phyloP scores from a whole-genome alignment of 108 stramenopile genomes.

The Cyclostephanos invisitatus region DNA sequence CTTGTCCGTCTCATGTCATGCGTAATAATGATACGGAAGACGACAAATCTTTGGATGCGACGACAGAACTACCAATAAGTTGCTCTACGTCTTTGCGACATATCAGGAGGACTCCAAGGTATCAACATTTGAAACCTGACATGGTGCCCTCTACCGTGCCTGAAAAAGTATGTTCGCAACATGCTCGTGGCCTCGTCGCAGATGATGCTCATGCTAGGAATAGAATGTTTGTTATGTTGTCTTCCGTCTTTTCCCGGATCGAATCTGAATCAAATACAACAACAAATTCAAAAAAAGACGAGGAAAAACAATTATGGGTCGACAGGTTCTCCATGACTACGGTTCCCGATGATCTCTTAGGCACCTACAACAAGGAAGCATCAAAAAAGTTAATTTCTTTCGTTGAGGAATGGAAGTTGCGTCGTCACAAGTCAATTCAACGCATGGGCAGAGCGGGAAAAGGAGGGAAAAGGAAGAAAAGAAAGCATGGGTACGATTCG shows the following conservation, averaged over 20 bases:
- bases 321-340: constrained; percentile 44
- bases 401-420: constrained; percentile 64
- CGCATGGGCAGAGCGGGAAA: constrained; percentile 45
- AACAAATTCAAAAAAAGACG: not conserved
- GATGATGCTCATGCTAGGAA: constrained; percentile 6
- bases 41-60: constrained; percentile 4
- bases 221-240: not conserved
- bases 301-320: constrained; percentile 45
- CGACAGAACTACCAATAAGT: not conserved
- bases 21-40: not conserved
- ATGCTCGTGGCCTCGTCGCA: constrained; percentile 3
- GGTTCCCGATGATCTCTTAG: constrained; percentile 49
- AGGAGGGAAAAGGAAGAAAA: constrained; percentile 29
- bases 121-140: constrained; percentile 17
- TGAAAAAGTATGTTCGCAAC: not conserved
- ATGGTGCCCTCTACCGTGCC: not conserved
- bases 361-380: constrained; percentile 31
- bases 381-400: constrained; percentile 49
- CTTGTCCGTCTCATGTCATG: constrained; percentile 44
- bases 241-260: constrained; percentile 1
- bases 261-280: not conserved
- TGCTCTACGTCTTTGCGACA: not conserved
- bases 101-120: constrained; percentile 10
- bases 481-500: constrained; percentile 52
- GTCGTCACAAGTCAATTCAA: constrained; percentile 53